A percentile compares a stretch with the other conserved stretches of the same genome.
phyloP scores from a whole-genome alignment of 1,284 basidiomycete genomes.

The Rhodotorula sp. region DNA sequence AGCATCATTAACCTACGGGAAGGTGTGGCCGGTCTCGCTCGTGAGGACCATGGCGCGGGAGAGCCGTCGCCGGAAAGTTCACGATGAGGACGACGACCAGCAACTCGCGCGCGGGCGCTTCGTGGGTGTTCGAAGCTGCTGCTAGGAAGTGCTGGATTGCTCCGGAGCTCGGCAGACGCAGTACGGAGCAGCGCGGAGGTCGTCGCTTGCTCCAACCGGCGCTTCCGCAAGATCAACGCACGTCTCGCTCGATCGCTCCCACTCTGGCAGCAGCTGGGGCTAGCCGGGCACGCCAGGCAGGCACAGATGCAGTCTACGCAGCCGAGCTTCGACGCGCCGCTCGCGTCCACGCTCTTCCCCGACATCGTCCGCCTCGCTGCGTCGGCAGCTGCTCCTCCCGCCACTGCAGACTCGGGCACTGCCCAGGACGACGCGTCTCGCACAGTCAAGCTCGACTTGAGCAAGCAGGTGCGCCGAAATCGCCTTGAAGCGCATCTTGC shows the following conservation, averaged over 20 bases:
- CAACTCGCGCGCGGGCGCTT: background rate
- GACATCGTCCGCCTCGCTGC: slow-evolving; percentile 8
- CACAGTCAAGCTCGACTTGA: slow-evolving; percentile 25
- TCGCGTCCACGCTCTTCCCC: slow-evolving; percentile 6
- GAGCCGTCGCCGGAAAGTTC: background rate
- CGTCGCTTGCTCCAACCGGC: no score
- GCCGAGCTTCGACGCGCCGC: background rate
- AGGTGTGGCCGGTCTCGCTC: slow-evolving; percentile 23
- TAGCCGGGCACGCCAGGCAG: background rate
- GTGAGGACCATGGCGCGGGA: slow-evolving; percentile 28
- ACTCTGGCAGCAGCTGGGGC: no score
- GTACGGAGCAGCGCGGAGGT: no score
- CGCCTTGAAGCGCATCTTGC: background rate
- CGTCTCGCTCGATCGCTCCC: no score
- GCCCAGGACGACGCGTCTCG: background rate
- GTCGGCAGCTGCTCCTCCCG: background rate
- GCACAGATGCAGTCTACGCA: background rate
- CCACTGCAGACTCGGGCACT: background rate
- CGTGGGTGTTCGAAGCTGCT: background rate
- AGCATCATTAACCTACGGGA: slow-evolving; percentile 8
- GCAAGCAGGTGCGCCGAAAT: slow-evolving; percentile 12
- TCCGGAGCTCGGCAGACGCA: no score
- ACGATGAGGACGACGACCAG: background rate
- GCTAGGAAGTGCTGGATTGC: no score
- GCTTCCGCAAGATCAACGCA: no score